These are phyloP conservation scores for Microthlaspi erraticum DNA, from an alignment of 345 rosid genomes.

Conservation along the genomic window DNA sequence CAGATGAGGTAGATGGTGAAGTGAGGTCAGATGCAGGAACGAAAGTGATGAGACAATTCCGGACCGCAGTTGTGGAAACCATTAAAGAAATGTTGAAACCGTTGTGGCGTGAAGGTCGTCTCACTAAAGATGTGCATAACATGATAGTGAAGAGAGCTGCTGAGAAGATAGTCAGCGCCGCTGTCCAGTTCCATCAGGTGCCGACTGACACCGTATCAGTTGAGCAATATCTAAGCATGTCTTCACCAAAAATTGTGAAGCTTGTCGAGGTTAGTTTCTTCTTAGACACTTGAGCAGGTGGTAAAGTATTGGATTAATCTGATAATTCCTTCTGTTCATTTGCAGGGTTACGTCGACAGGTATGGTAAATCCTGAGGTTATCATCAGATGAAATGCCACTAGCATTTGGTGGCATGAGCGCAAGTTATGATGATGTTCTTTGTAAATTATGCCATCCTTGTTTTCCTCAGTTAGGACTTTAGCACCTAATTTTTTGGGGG, in stretches of 20 bases:
- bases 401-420: constrained; percentile 22
- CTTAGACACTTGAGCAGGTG: constrained; percentile 7
- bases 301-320: constrained; percentile 27
- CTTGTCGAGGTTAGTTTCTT: constrained; percentile 76
- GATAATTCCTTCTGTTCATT: constrained; percentile 43
- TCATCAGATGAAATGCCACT: constrained; percentile 19
- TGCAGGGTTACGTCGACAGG: constrained; percentile 81
- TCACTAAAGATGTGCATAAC: constrained; percentile 84
- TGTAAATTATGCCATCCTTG: constrained; percentile 38
- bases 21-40: constrained; percentile 54
- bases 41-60: constrained; percentile 63
- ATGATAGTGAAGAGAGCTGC: constrained; percentile 70
- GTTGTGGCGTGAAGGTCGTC: constrained; percentile 80
- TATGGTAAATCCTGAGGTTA: constrained; percentile 65
- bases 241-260: constrained; percentile 66
- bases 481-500: constrained; percentile 19
- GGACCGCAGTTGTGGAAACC: constrained; percentile 64
- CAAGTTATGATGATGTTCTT: constrained; percentile 15
- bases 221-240: constrained; percentile 64
- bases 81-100: constrained; percentile 82
- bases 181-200: constrained; percentile 61
- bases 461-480: constrained; percentile 18
- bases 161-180: constrained; percentile 71
- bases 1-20: constrained; percentile 52
- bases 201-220: constrained; percentile 57